Conservation (phyloP, 164 flowering plant genomes). For the Aristolochia fimbriata region DNA sequence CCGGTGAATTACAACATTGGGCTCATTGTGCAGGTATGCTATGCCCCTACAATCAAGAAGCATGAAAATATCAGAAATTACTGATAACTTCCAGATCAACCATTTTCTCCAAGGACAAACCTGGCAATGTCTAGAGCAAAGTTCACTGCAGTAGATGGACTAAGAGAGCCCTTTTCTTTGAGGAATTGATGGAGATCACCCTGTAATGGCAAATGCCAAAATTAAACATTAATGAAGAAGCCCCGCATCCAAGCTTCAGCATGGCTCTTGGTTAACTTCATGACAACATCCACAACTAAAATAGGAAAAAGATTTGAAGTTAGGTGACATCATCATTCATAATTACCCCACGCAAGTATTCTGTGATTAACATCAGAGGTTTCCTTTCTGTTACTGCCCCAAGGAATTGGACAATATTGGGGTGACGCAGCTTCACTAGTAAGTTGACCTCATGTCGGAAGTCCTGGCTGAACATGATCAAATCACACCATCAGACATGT, state of each 20-base stretch:
- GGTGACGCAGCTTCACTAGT: slow-evolving; percentile 99
- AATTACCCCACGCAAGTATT: slow-evolving; percentile 87
- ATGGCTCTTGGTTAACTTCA: too few relatives aligned
- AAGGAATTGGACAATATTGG: slow-evolving; percentile 94
- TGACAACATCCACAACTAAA: too few relatives aligned
- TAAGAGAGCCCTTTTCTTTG: slow-evolving; percentile 85
- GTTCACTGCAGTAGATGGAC: slow-evolving; percentile 70
- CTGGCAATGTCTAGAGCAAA: slow-evolving; percentile 98
- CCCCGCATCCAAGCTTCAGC: too few relatives aligned
- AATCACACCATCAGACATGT: not conserved
- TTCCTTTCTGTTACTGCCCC: slow-evolving; percentile 98
- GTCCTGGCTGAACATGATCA: slow-evolving; percentile 66
- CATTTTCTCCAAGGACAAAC: slow-evolving; percentile 18
- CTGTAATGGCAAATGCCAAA: slow-evolving; percentile 21
- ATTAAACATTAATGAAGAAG: not conserved
- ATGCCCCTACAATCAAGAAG: slow-evolving; percentile 57
- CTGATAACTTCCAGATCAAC: not conserved
- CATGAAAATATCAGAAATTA: not conserved
- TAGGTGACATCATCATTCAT: too few relatives aligned
- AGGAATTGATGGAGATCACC: slow-evolving; percentile 98
- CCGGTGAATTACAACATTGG: slow-evolving; percentile 90
- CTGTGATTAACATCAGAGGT: slow-evolving; percentile 94
- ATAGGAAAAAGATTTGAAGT: too few relatives aligned
- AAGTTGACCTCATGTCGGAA: slow-evolving; percentile 95
- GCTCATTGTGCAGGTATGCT: slow-evolving; percentile 97